Evolutionary conservation across 305 asterid genomes (phyloP).

Genomic region (Fraxinus albicans): DNA sequence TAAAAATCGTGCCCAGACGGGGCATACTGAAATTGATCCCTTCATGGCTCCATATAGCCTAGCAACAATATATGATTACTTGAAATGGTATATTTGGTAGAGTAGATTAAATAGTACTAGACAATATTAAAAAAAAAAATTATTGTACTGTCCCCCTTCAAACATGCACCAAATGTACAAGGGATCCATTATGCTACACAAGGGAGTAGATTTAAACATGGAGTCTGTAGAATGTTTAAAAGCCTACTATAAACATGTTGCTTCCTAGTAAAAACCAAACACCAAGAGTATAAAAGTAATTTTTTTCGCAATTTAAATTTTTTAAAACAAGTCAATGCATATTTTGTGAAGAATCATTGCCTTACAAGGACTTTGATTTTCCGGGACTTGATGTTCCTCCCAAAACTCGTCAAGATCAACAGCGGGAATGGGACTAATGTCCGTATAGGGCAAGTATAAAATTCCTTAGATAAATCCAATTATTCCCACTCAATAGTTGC

Average conservation of each 20-base stretch:
- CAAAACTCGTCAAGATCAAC: not conserved
- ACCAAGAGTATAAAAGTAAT: not conserved
- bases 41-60: not conserved
- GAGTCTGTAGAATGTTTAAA: not conserved
- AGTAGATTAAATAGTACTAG: not conserved
- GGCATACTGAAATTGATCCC: not conserved
- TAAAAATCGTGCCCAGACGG: not conserved
- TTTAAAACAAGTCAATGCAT: not conserved
- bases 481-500: conserved; percentile 98
- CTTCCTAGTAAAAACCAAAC: not conserved
- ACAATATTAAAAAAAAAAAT: not conserved
- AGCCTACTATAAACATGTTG: not conserved
- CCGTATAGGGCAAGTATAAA: not conserved
- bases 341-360: not conserved
- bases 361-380: not conserved
- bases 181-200: not conserved
- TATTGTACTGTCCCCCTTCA: not conserved
- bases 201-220: not conserved
- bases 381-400: not conserved
- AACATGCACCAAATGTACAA: not conserved
- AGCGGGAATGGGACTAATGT: not conserved
- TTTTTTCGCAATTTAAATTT: not conserved
- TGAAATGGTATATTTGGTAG: not conserved
- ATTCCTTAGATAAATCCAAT: not conserved
- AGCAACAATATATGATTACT: not conserved